These are phyloP conservation scores for Mortierella sp. DNA, from an alignment of 371 early-diverging fungal genomes.

Conservation along the genomic window DNA sequence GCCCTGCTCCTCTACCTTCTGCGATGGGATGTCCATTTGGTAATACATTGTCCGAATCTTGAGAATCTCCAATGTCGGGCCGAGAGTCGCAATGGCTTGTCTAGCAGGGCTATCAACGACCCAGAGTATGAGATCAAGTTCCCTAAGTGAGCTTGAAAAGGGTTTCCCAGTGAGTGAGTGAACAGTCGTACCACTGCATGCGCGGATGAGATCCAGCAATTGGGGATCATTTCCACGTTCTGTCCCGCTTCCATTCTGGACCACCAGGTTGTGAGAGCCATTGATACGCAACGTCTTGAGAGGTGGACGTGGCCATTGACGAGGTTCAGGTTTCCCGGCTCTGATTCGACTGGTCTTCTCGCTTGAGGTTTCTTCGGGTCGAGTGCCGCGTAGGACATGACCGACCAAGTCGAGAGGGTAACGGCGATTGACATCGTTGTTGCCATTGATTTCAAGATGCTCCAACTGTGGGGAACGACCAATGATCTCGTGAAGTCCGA, in stretches of 20 bases:
- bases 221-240: background rate
- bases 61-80: constrained; percentile 5
- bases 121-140: constrained; percentile 4
- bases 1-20: background rate
- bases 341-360: background rate
- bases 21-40: background rate
- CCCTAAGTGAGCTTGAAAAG: background rate
- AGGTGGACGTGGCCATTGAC: constrained; percentile 8
- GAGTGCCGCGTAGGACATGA: constrained; percentile 5
- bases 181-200: background rate
- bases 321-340: too few relatives aligned
- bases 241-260: background rate
- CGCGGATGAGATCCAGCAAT: constrained; percentile 3
- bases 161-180: background rate
- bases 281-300: background rate
- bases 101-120: constrained; percentile 7
- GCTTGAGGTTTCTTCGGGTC: background rate
- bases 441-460: background rate
- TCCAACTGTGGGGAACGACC: too few relatives aligned
- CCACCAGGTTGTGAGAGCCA: background rate
- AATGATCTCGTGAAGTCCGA: too few relatives aligned
- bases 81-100: constrained; percentile 2
- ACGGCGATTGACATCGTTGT: too few relatives aligned
- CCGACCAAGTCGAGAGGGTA: background rate
- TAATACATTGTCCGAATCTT: background rate